Evolutionary conservation across 2,329 filamentous ascomycete species (phyloP).

Genomic region (Calonectria naviculata): DNA sequence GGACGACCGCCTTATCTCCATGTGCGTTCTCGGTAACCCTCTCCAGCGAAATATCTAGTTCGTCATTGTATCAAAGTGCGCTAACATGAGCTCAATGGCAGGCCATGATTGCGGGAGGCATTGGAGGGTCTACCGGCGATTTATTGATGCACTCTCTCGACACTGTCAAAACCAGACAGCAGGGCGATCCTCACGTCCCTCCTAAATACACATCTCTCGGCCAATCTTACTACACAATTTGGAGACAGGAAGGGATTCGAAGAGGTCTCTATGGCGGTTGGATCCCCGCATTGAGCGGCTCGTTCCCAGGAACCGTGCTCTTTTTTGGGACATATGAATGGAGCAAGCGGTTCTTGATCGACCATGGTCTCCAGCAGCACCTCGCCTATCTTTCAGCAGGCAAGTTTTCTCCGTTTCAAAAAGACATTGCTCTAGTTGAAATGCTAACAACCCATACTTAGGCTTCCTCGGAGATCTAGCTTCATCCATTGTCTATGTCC

Average conservation of each 20-base stretch:
- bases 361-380: slow-evolving; percentile 83
- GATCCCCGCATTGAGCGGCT: slow-evolving; percentile 88
- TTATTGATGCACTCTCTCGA: slow-evolving; percentile 99
- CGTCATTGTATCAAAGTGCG: slow-evolving; percentile 14
- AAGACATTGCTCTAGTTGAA: not conserved
- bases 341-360: slow-evolving; percentile 90
- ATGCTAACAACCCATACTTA: slow-evolving; percentile 46
- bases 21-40: slow-evolving; percentile 43
- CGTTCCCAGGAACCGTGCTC: slow-evolving; percentile 91
- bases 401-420: slow-evolving; percentile 50
- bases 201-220: slow-evolving; percentile 93
- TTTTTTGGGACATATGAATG: slow-evolving; percentile 98
- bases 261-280: slow-evolving; percentile 95
- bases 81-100: slow-evolving; percentile 50
- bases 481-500: slow-evolving; percentile 93
- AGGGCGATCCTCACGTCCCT: slow-evolving; percentile 93
- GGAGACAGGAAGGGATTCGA: slow-evolving; percentile 88
- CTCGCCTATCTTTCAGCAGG: slow-evolving; percentile 88
- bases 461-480: slow-evolving; percentile 94
- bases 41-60: not conserved
- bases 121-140: slow-evolving; percentile 93
- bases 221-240: slow-evolving; percentile 92
- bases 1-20: slow-evolving; percentile 57
- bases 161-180: slow-evolving; percentile 97
- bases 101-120: slow-evolving; percentile 95